phyloP scores from a whole-genome alignment of 2,329 filamentous ascomycete species.

The Albophoma yamanashiensis region DNA sequence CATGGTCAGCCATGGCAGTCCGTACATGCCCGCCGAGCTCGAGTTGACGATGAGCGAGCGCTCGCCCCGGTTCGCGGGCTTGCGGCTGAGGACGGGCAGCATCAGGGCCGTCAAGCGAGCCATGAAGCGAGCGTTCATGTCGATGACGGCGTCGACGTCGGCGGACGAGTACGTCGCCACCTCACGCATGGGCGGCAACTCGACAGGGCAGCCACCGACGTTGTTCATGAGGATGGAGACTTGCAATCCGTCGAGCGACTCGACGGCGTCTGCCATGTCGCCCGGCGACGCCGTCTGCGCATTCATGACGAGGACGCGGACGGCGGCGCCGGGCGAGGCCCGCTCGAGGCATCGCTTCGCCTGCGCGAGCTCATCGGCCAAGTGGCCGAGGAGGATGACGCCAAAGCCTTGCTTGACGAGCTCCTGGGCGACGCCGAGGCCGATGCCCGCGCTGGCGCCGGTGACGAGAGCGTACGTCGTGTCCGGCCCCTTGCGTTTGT shows the following conservation, averaged over 20 bases:
- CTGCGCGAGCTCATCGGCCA: conserved; percentile 15
- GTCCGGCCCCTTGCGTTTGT: conserved; percentile 10
- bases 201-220: conserved; percentile 16
- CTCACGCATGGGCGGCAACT: conserved; percentile 14
- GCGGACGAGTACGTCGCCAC: conserved; percentile 14
- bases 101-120: conserved; percentile 19
- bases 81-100: conserved; percentile 11
- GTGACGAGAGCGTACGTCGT: conserved; percentile 20
- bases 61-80: not conserved
- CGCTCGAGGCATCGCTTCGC: conserved; percentile 12
- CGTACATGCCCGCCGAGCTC: conserved; percentile 13
- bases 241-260: conserved; percentile 8
- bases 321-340: conserved; percentile 9
- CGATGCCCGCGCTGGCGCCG: conserved; percentile 22
- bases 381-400: conserved; percentile 20
- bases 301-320: conserved; percentile 18
- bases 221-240: conserved; percentile 23
- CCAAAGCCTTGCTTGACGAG: conserved; percentile 21
- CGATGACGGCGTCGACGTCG: conserved; percentile 19
- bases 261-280: conserved; percentile 13
- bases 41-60: conserved; percentile 18
- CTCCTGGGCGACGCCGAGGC: conserved; percentile 20
- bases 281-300: conserved; percentile 14
- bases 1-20: conserved; percentile 17
- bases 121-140: conserved; percentile 23